phyloP scores from a whole-genome alignment of 495 filamentous ascomycete genomes.

The Neurospora discreta region DNA sequence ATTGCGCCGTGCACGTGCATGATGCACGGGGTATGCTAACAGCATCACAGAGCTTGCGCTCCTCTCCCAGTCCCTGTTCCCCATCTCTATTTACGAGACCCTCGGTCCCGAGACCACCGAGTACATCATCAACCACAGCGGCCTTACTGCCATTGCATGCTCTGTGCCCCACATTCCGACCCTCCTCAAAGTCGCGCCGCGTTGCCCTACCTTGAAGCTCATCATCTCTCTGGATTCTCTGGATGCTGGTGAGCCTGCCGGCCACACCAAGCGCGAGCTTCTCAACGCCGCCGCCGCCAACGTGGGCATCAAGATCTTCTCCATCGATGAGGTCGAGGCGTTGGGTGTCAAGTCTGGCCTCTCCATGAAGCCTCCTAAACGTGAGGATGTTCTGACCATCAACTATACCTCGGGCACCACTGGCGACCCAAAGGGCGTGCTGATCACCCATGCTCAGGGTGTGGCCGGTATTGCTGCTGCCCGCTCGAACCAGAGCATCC shows the following conservation, averaged over 20 bases:
- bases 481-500: conserved; percentile 39
- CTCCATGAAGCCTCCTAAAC: conserved; percentile 55
- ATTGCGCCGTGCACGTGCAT: neutral
- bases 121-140: conserved; percentile 89
- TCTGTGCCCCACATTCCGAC: conserved; percentile 78
- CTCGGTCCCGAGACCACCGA: conserved; percentile 82
- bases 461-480: conserved; percentile 57
- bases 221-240: conserved; percentile 87
- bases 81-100: conserved; percentile 94
- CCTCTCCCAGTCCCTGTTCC: conserved; percentile 77
- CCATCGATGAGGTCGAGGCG: conserved; percentile 63
- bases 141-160: conserved; percentile 62
- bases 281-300: conserved; percentile 62
- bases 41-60: conserved; percentile 65
- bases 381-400: conserved; percentile 78
- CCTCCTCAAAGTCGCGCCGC: conserved; percentile 71
- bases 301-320: conserved; percentile 63
- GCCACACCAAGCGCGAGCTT: conserved; percentile 66
- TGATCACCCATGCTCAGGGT: conserved; percentile 73
- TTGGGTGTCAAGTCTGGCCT: conserved; percentile 58
- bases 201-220: conserved; percentile 69
- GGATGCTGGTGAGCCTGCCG: conserved; percentile 64
- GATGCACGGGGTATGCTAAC: neutral
- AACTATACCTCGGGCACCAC: conserved; percentile 98
- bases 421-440: conserved; percentile 86